Evolutionary conservation across 1,284 basidiomycete species (phyloP).

Genomic region (Rhodotorula sp.): DNA sequence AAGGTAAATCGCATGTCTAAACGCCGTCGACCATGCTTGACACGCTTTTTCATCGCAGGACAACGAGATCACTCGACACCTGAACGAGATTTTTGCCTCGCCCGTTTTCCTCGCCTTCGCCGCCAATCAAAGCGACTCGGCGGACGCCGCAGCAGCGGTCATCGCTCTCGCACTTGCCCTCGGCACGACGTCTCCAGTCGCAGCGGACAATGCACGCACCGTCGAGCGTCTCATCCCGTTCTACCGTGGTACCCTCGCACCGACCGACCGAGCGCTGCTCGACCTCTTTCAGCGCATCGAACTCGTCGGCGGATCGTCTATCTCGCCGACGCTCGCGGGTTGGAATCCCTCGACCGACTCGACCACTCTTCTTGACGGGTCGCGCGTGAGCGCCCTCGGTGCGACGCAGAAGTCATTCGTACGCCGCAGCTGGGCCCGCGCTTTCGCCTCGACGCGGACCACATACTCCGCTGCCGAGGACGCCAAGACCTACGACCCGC

Average conservation of each 20-base stretch:
- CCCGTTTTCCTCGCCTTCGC: constrained; percentile 13
- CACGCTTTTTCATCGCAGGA: constrained; percentile 12
- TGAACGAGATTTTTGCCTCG: constrained; percentile 41
- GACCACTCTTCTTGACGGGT: constrained; percentile 24
- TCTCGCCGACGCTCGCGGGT: constrained; percentile 18
- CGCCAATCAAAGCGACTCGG: neutral
- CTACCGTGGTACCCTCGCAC: constrained; percentile 34
- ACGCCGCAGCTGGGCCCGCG: constrained; percentile 28
- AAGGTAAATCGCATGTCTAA: constrained; percentile 13
- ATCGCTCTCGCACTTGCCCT: constrained; percentile 30
- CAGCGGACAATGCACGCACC: constrained; percentile 23
- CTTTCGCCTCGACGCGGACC: constrained; percentile 27
- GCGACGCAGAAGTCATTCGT: constrained; percentile 10
- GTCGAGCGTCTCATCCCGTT: constrained; percentile 38
- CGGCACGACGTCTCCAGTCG: constrained; percentile 12
- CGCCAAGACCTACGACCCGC: constrained; percentile 36
- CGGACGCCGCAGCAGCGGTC: neutral
- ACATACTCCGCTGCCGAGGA: constrained; percentile 8
- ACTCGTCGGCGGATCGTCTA: constrained; percentile 10
- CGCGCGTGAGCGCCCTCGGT: constrained; percentile 26
- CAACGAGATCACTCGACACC: constrained; percentile 38
- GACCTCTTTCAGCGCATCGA: constrained; percentile 35
- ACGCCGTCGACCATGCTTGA: no score
- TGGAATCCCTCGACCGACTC: constrained; percentile 31
- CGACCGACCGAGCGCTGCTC: constrained; percentile 26